A percentile compares a stretch with the other conserved stretches of the same genome.
phyloP scores from a whole-genome alignment of 208 protist species.

The Wallacemonas sp. region DNA sequence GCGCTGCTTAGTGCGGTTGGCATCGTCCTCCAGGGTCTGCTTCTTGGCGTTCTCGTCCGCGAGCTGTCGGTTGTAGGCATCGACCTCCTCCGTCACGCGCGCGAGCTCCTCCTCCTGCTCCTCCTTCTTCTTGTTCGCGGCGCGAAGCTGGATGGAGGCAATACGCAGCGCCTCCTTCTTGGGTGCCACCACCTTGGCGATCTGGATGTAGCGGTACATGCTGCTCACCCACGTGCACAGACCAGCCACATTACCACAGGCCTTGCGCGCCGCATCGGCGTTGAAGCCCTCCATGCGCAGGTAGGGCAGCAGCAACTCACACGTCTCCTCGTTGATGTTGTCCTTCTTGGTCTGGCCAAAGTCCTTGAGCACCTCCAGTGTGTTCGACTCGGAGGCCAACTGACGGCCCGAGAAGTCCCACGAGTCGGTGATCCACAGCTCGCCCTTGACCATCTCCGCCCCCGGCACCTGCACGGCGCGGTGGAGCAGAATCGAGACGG shows the following conservation, averaged over 20 bases:
- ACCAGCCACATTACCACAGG: constrained; percentile 90
- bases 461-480: constrained; percentile 71
- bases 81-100: constrained; percentile 91
- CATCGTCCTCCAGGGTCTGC: constrained; percentile 96
- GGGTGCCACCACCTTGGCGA: constrained; percentile 95
- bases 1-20: constrained; percentile 93
- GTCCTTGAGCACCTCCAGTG: constrained; percentile 74
- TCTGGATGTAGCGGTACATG: constrained; percentile 97
- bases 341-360: constrained; percentile 92
- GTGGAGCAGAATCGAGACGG: constrained; percentile 94
- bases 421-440: constrained; percentile 89
- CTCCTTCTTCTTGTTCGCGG: constrained; percentile 94
- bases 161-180: constrained; percentile 94
- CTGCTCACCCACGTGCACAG: constrained; percentile 96
- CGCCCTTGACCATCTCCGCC: constrained; percentile 80
- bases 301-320: constrained; percentile 98
- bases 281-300: constrained; percentile 96
- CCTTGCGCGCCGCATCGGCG: constrained; percentile 90
- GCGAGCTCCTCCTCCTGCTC: constrained; percentile 95
- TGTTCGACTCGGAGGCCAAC: constrained; percentile 76
- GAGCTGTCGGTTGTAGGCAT: constrained; percentile 93
- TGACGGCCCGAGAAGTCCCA: constrained; percentile 87
- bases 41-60: constrained; percentile 95
- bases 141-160: constrained; percentile 87
- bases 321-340: constrained; percentile 98